phyloP scores from a whole-genome alignment of 73 alveolate species.

The Tetrahymena elliotti region DNA sequence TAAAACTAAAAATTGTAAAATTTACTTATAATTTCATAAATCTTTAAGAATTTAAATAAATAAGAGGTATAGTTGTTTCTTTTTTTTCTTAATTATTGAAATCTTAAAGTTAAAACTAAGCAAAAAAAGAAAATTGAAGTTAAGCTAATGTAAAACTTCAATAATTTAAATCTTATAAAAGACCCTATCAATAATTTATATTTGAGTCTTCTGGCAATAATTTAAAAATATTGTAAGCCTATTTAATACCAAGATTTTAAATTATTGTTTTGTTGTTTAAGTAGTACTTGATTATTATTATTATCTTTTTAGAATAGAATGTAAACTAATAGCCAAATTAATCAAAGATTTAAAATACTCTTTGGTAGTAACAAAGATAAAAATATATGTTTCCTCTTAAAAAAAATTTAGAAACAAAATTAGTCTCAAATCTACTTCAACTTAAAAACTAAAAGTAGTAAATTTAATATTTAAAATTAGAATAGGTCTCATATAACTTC shows the following conservation, averaged over 20 bases:
- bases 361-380: too few relatives aligned
- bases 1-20: neutral
- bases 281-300: too few relatives aligned
- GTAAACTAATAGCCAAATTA: neutral
- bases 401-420: too few relatives aligned
- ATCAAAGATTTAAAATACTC: too few relatives aligned
- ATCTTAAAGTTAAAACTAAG: neutral
- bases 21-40: too few relatives aligned
- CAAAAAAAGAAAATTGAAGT: neutral
- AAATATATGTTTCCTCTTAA: too few relatives aligned
- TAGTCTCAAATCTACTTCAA: too few relatives aligned
- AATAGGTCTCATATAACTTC: too few relatives aligned
- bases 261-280: neutral
- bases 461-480: too few relatives aligned
- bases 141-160: neutral
- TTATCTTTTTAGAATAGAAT: neutral
- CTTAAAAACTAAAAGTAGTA: too few relatives aligned
- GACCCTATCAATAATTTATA: neutral
- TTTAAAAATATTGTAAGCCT: neutral
- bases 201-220: neutral
- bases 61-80: neutral
- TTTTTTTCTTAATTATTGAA: neutral
- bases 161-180: neutral
- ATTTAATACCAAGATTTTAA: neutral
- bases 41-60: too few relatives aligned